Evolutionary conservation across 371 early-diverging fungal genomes (phyloP).

Genomic region (Mortierella sp.): DNA sequence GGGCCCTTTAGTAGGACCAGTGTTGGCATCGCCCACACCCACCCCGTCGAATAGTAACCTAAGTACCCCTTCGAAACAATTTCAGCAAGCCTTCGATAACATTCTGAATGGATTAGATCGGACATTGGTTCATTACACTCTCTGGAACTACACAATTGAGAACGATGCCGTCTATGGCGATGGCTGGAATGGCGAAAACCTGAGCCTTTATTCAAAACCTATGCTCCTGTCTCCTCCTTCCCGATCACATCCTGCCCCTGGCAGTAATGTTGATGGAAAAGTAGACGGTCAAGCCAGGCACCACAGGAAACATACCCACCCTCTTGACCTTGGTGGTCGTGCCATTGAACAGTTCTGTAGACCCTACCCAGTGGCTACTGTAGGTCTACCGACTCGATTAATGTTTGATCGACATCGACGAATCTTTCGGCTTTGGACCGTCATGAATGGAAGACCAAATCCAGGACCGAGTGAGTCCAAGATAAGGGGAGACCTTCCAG

Average conservation of each 20-base stretch:
- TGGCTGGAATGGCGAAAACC: conserved; percentile 80
- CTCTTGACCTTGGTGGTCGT: conserved; percentile 32
- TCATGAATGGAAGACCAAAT: background rate
- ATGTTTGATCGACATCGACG: conserved; percentile 34
- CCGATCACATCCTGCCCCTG: background rate
- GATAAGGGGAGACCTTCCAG: background rate
- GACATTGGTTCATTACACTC: conserved; percentile 64
- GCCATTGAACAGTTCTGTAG: conserved; percentile 48
- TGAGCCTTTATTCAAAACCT: conserved; percentile 53
- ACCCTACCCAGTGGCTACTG: conserved; percentile 42
- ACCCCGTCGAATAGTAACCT: background rate
- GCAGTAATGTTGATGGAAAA: background rate
- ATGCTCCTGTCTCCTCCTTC: background rate
- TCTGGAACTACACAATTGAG: conserved; percentile 76
- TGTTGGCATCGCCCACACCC: background rate
- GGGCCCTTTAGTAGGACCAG: background rate
- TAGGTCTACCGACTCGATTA: conserved; percentile 24
- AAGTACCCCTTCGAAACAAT: conserved; percentile 39
- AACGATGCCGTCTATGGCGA: conserved; percentile 70
- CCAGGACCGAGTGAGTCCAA: too few relatives aligned
- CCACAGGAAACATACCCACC: conserved; percentile 1
- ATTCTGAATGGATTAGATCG: conserved; percentile 70
- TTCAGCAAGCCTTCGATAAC: conserved; percentile 66
- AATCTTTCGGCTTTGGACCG: conserved; percentile 23
- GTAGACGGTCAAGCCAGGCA: too few relatives aligned